Conservation (phyloP, 139 green algal genomes). For the Monoraphidium neglectum region DNA sequence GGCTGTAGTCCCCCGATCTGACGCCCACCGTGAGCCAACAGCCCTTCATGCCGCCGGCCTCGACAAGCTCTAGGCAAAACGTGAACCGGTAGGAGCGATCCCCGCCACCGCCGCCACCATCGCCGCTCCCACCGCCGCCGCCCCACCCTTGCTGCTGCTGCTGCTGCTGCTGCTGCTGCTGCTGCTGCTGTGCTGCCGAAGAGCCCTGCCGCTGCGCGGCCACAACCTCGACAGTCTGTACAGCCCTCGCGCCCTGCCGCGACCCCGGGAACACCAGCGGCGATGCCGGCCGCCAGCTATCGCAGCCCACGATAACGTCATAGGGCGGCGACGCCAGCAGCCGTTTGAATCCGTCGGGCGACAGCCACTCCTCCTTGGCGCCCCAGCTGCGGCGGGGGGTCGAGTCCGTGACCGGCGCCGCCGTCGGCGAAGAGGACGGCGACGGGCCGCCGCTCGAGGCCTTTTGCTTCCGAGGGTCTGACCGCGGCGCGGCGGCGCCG, state of each 20-base stretch:
- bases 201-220: background rate
- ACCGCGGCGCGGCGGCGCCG: too few species aligned
- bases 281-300: constrained; percentile 52
- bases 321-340: constrained; percentile 49
- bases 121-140: background rate
- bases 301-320: constrained; percentile 51
- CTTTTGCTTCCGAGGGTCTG: too few species aligned
- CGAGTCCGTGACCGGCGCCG: too few species aligned
- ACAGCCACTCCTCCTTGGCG: constrained; percentile 55
- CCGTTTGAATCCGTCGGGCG: constrained; percentile 43
- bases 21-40: constrained; percentile 60
- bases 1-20: constrained; percentile 45
- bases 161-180: background rate
- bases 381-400: constrained; percentile 38
- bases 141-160: background rate
- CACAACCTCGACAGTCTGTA: constrained; percentile 51
- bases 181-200: background rate
- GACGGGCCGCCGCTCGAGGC: too few species aligned
- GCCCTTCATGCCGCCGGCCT: constrained; percentile 39
- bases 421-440: too few species aligned
- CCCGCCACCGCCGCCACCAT: background rate
- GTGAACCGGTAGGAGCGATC: constrained; percentile 51
- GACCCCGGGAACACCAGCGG: constrained; percentile 52
- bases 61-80: constrained; percentile 58
- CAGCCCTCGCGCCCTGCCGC: constrained; percentile 41